Percentiles rank a stretch among this genome's conserved stretches.
Conservation (phyloP, 148 eudicot genomes). For the Arbutus unedo region DNA sequence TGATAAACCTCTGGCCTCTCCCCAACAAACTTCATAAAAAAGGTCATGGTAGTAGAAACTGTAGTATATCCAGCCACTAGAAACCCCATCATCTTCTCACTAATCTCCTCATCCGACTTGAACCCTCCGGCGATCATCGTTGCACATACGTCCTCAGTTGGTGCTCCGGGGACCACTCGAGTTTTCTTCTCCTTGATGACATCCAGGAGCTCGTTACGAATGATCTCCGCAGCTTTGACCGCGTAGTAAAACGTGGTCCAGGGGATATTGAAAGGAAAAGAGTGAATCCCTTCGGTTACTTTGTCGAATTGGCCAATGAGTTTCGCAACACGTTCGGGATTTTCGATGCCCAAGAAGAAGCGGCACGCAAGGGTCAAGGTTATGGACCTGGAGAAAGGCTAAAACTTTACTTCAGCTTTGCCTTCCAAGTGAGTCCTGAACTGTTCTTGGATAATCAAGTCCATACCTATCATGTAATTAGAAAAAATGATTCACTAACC, state of each 20-base stretch:
- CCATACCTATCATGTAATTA: neutral
- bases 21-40: slow-evolving; percentile 13
- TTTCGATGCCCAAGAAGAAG: slow-evolving; percentile 18
- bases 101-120: slow-evolving; percentile 5
- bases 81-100: neutral
- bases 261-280: slow-evolving; percentile 8
- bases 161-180: neutral
- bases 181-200: slow-evolving; percentile 16
- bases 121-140: neutral
- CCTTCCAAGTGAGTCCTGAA: neutral
- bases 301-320: slow-evolving; percentile 14
- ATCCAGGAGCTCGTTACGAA: slow-evolving; percentile 11
- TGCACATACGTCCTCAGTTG: neutral
- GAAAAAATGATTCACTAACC: too few relatives aligned
- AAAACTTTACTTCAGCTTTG: neutral
- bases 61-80: slow-evolving; percentile 5
- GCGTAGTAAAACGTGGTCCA: slow-evolving; percentile 13
- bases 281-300: slow-evolving; percentile 11
- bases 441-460: neutral
- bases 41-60: slow-evolving; percentile 5
- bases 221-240: neutral
- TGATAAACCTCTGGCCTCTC: slow-evolving; percentile 7
- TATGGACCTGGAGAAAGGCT: slow-evolving; percentile 6
- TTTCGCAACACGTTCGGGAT: slow-evolving; percentile 4
- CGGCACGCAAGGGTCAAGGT: slow-evolving; percentile 14